Evolutionary conservation across 208 protist species (phyloP), one percentile per base, ranked within the genome.

Genomic region (Crithidia thermophila): DNA sequence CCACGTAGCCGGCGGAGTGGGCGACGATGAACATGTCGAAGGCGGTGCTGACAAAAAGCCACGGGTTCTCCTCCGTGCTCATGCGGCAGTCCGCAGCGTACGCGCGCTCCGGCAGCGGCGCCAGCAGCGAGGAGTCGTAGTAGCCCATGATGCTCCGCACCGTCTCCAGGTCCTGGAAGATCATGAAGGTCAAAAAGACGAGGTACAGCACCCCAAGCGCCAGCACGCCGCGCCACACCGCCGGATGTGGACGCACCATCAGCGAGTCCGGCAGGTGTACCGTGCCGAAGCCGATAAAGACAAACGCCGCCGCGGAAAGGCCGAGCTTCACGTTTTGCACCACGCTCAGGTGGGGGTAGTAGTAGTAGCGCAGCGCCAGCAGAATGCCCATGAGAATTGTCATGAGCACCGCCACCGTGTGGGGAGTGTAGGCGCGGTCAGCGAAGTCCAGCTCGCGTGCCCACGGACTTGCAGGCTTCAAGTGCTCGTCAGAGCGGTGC

Each of bases 51-150:
- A 89, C 46, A 25, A 98, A 70, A 28, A 96, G 82, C 52, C 68
- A 89, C 43, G 92, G 90, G 31, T 94, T 30, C 64, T 97, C 72
- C 30, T 79, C 75, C 2, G 94, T 98, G 55, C 74, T 95, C 31
- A 99, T 49, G n/a, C 87, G 79, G 76, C 98, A 99, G 67, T 98
- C 86, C 20, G 81, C 78, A n/a, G 93, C 97, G 77, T 99, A 99
- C 21, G 82, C 64, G 23, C 79, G 77, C 77, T 99, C 96, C 37
- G 90, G 88, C 25, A 97, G 64, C 18, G 78, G 72, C 3, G 51
- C 30, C 20, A 79, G 81, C 25, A 98, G 70, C 1, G 63, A 74
- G 20, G 91, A 75, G 80, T 99, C 93, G 50, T 97, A 93, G 67
- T 84, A 84, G 40, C 62, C 73, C 64, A 92, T 69, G 14, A 98